Percentiles rank a stretch among this genome's conserved stretches.
These are phyloP conservation scores for Artemisia tridentata DNA, from an alignment of 129 eudicot genomes.

Conservation along the genomic window DNA sequence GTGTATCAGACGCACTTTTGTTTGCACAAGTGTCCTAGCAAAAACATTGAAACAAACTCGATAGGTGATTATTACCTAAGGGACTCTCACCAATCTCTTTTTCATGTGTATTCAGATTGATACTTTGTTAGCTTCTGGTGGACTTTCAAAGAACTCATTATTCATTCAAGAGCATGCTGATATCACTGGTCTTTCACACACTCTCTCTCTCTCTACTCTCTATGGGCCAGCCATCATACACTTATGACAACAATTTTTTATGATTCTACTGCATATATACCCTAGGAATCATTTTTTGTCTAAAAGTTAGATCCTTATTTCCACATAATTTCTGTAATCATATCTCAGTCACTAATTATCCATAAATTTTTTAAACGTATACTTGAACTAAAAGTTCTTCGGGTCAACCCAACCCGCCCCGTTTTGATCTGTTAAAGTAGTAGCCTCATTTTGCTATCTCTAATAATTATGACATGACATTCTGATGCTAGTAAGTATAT, in stretches of 20 bases:
- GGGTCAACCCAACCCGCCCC: neutral
- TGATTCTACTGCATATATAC: too few species aligned
- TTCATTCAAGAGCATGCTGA: constrained; percentile 99
- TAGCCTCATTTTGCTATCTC: too few species aligned
- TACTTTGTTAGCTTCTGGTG: constrained; percentile 95
- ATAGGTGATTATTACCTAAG: neutral
- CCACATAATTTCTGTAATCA: neutral
- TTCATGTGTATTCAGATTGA: constrained; percentile 57
- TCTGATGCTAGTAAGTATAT: neutral
- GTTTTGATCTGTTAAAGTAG: too few species aligned
- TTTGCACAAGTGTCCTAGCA: neutral
- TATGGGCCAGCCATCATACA: too few species aligned
- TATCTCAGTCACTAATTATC: neutral
- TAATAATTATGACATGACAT: neutral
- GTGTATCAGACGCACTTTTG: neutral
- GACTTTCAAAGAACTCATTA: constrained; percentile 82
- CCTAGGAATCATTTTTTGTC: too few species aligned
- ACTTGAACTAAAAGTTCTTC: neutral
- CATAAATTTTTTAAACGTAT: too few species aligned
- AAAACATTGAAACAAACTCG: neutral
- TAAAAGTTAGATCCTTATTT: too few species aligned
- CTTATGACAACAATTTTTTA: too few species aligned
- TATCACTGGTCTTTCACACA: constrained; percentile 72
- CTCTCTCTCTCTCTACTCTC: constrained; percentile 31
- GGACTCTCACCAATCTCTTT: constrained; percentile 10